Percentiles rank a stretch among this genome's conserved stretches.
phyloP scores from a whole-genome alignment of 306 rosid genomes.

The Hippophae rhamnoides region DNA sequence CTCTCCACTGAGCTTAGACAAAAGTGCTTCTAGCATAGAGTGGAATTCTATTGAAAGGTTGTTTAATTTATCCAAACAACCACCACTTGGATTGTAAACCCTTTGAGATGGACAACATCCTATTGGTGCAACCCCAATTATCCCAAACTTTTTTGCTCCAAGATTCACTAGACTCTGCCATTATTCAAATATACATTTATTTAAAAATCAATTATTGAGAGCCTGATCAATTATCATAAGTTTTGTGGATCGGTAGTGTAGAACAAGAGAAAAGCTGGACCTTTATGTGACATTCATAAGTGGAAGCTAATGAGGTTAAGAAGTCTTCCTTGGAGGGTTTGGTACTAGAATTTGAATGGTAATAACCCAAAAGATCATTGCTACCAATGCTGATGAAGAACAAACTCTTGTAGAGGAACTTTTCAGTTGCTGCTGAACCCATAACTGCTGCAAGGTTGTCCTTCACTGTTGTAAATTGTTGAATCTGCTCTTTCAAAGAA shows the following conservation, averaged over 20 bases:
- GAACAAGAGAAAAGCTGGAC: not conserved
- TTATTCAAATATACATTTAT: not conserved
- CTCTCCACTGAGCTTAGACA: constrained; percentile 16
- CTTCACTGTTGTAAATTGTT: constrained; percentile 9
- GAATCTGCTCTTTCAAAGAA: constrained; percentile 16
- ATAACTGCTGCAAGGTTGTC: constrained; percentile 1
- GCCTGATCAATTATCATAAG: not conserved
- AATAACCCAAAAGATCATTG: constrained; percentile 20
- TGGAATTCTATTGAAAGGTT: constrained; percentile 16
- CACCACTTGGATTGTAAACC: constrained; percentile 10
- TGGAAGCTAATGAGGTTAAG: constrained; percentile 4
- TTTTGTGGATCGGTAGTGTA: not conserved
- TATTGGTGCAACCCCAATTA: constrained; percentile 18
- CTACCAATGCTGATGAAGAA: constrained; percentile 24
- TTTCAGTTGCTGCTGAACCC: constrained; percentile 5
- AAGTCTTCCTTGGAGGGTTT: constrained; percentile 1
- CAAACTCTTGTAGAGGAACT: constrained; percentile 11
- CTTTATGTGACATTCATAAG: constrained; percentile 20
- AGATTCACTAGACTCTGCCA: constrained; percentile 18
- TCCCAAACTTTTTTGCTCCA: constrained; percentile 27
- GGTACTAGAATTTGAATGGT: constrained; percentile 11
- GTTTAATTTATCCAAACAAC: constrained; percentile 24
- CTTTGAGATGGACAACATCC: constrained; percentile 29
- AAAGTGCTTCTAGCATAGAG: constrained; percentile 2
- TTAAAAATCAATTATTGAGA: not conserved